Conservation (phyloP, 2,329 filamentous ascomycete species). For the Acrocalymma vagum region DNA sequence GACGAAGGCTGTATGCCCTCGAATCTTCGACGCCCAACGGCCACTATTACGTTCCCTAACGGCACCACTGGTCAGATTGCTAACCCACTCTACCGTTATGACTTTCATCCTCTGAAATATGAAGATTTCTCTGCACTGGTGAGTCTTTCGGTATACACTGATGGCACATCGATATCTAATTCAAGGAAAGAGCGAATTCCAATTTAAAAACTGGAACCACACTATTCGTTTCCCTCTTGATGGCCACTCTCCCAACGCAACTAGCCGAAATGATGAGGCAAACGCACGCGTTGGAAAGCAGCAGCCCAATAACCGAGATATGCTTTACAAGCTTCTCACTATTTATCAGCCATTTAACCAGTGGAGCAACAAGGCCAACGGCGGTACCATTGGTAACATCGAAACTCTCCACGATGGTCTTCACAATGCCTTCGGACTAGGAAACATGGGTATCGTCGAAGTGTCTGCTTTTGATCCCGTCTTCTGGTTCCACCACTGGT, state of each 20-base stretch:
- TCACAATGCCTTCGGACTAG: slow-evolving; percentile 48
- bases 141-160: slow-evolving; percentile 6
- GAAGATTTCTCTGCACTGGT: slow-evolving; percentile 37
- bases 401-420: slow-evolving; percentile 42
- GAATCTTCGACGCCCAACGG: slow-evolving; percentile 26
- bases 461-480: slow-evolving; percentile 41
- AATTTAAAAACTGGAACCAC: slow-evolving; percentile 43
- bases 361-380: slow-evolving; percentile 41
- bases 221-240: slow-evolving; percentile 37
- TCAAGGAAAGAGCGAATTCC: slow-evolving; percentile 27
- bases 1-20: slow-evolving; percentile 35
- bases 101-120: slow-evolving; percentile 39
- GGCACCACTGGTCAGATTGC: slow-evolving; percentile 31
- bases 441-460: slow-evolving; percentile 50
- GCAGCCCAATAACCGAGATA: slow-evolving; percentile 39
- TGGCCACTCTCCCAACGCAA: slow-evolving; percentile 29
- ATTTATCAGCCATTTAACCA: slow-evolving; percentile 40
- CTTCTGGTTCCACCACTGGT: slow-evolving; percentile 44
- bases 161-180: not conserved
- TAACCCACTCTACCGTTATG: slow-evolving; percentile 39
- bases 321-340: slow-evolving; percentile 42
- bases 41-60: slow-evolving; percentile 35
- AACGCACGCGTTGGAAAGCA: slow-evolving; percentile 32
- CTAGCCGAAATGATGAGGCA: slow-evolving; percentile 36
- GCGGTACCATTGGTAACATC: slow-evolving; percentile 40